phyloP scores from a whole-genome alignment of 257 asterid genomes.

The Fraxinus excelsior region DNA sequence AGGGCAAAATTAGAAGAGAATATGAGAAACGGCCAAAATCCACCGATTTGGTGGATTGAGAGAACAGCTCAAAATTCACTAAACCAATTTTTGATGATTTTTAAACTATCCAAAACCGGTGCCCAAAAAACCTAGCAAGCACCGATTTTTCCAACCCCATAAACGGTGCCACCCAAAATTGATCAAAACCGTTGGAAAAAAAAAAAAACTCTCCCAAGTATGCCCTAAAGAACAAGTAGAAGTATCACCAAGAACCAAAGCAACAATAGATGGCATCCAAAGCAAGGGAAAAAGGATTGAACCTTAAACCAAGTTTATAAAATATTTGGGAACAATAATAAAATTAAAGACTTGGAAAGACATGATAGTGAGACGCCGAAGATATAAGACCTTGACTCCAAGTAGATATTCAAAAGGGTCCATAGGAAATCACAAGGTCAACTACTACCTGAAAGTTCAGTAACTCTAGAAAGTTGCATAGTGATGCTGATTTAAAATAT shows the following conservation, averaged over 20 bases:
- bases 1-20: no score
- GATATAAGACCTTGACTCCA: not conserved
- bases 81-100: no score
- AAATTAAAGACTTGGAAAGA: not conserved
- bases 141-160: no score
- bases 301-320: not conserved
- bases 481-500: not conserved
- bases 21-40: no score
- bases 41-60: no score
- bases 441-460: conserved; percentile 1
- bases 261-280: not conserved
- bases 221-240: conserved; percentile 8
- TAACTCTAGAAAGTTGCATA: not conserved
- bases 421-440: not conserved
- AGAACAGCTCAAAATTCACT: no score
- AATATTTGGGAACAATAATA: not conserved
- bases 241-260: not conserved
- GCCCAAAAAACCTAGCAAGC: no score
- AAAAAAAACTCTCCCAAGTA: no score
- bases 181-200: no score
- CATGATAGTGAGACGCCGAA: not conserved
- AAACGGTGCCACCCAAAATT: no score
- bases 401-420: conserved; percentile 1
- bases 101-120: no score
- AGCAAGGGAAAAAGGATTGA: not conserved